Base-by-base conservation (phyloP, 1,284 basidiomycete species). In the Pascua guehoae region DNA sequence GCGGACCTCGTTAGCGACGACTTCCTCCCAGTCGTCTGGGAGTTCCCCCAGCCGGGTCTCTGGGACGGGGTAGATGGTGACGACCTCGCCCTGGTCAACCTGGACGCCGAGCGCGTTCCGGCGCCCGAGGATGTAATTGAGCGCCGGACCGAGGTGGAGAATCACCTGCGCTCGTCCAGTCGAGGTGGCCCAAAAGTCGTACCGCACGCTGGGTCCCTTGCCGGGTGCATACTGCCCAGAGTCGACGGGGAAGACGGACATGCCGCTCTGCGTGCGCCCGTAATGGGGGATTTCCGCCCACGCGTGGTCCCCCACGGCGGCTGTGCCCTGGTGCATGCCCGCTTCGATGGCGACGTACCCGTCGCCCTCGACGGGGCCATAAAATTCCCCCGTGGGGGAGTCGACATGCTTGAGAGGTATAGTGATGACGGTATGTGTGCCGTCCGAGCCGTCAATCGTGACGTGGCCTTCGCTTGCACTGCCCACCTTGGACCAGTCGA, bases 331-430 rank as follows among this genome's bases (percentile, higher is more conserved):
- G 0, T 81, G 74, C 67, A 86, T 85, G 2, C 79, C 81, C 12
- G 85, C 86, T 65, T 88, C 85, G 42, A 87, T 85, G 1, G 84
- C 83, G 44, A 88, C 78, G 15, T 80, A 82, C 11, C 85, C 84
- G 50, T 82, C 81, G 14, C 83, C 83, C 66, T 87, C 83, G 17
- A 87, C 81, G 59, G 85, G 85, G 7, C 86, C 85, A 82, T 79
- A 78, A 74, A 85, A 86, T 41, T 74, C 78, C 39, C 66, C 63
- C 0, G 81, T 76, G 4, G 62, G 59, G 0, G 49, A 18, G 5
- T 42, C 8, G 18, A 54, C 53, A 17, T 58, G 46, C 5, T 46
- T 37, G 5, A 81, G 74, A 1, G 75, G 68, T 14, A 82, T 76
- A 9, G 72, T 71, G 12, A 83, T 77, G 12, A 69, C 67, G 41